Conservation (phyloP, 2,329 filamentous ascomycete genomes). For the Karstenula rhodostoma region DNA sequence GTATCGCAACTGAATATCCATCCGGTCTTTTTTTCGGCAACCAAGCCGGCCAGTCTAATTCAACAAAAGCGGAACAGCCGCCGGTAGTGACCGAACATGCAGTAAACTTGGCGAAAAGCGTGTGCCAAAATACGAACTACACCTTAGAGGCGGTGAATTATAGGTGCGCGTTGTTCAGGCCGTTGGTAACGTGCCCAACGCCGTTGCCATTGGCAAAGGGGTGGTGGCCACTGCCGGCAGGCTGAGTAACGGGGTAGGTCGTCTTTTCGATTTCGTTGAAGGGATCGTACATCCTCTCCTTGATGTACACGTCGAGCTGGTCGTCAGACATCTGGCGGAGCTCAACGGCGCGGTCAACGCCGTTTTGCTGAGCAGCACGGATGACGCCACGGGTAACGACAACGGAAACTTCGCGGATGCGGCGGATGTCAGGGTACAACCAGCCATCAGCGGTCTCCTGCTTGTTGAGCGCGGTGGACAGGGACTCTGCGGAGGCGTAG, state of each 20-base stretch:
- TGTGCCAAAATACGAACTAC: constrained; percentile 17
- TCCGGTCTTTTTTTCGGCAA: background rate
- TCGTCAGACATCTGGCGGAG: constrained; percentile 74
- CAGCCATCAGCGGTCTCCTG: constrained; percentile 84
- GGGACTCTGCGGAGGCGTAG: constrained; percentile 86
- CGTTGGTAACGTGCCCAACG: constrained; percentile 37
- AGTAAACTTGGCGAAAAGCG: constrained; percentile 21
- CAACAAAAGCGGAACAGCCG: constrained; percentile 8
- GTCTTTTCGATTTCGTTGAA: constrained; percentile 55
- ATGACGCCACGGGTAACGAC: constrained; percentile 91
- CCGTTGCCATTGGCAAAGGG: constrained; percentile 28
- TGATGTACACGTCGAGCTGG: constrained; percentile 73
- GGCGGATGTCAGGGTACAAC: constrained; percentile 89
- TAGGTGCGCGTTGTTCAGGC: constrained; percentile 38
- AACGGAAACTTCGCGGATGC: constrained; percentile 89
- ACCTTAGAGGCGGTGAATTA: constrained; percentile 22
- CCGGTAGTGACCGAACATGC: constrained; percentile 17
- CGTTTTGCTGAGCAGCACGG: constrained; percentile 84
- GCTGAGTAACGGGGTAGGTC: constrained; percentile 37
- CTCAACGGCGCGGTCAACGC: constrained; percentile 61
- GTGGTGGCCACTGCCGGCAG: constrained; percentile 30
- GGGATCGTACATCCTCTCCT: constrained; percentile 60
- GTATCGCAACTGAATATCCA: constrained; percentile 11
- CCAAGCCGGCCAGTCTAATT: constrained; percentile 10
- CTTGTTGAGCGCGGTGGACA: constrained; percentile 78